Percentiles rank a stretch among this genome's conserved stretches.
Evolutionary conservation across 441 rosid genomes (phyloP).

Genomic region (Corymbia calophylla): DNA sequence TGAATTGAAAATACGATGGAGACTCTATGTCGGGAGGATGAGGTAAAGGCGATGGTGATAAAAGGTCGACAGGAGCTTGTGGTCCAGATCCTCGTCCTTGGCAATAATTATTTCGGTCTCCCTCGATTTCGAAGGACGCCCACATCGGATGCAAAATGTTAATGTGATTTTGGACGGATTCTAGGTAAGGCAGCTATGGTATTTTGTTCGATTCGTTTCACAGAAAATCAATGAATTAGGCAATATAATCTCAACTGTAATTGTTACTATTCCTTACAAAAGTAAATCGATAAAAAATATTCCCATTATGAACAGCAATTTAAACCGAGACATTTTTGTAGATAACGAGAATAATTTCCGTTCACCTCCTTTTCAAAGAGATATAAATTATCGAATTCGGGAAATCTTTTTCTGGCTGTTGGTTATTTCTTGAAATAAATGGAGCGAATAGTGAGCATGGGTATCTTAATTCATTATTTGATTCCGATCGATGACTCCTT

Average conservation of each 20-base stretch:
- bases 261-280: too few species aligned
- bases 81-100: background rate
- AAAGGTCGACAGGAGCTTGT: background rate
- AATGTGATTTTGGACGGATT: background rate
- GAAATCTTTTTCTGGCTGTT: too few species aligned
- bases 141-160: background rate
- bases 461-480: background rate
- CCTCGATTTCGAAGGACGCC: background rate
- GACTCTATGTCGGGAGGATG: background rate
- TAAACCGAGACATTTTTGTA: background rate
- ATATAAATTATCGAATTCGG: background rate
- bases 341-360: rapidly evolving
- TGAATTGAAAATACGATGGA: background rate
- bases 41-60: background rate
- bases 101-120: background rate
- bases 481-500: background rate
- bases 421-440: too few species aligned
- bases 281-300: background rate
- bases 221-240: too few species aligned
- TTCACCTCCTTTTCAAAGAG: background rate
- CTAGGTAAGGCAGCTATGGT: background rate
- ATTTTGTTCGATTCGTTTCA: too few species aligned
- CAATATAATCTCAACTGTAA: too few species aligned
- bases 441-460: background rate
- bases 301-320: background rate